phyloP scores from a whole-genome alignment of 2,329 filamentous ascomycete species.

The Mollisia scopiformis region DNA sequence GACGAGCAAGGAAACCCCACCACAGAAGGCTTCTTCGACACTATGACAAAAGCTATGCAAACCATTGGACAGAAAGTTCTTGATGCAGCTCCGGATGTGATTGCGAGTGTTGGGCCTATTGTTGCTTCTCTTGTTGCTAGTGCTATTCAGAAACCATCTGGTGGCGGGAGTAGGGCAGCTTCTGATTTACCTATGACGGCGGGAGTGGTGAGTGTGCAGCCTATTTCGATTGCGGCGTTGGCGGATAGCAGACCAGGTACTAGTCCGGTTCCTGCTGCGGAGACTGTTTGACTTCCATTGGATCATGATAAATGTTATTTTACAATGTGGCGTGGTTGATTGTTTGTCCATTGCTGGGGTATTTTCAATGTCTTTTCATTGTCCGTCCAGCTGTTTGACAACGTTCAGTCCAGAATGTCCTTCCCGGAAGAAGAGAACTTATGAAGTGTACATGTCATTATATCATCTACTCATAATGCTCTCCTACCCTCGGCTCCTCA shows the following conservation, averaged over 20 bases:
- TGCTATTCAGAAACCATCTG: not conserved
- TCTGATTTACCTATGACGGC: not conserved
- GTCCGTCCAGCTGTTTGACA: too few species aligned
- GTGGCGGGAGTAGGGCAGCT: not conserved
- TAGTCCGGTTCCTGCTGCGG: too few species aligned
- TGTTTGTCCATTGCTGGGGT: too few species aligned
- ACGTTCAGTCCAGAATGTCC: too few species aligned
- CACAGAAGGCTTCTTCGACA: not conserved
- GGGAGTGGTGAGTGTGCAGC: too few species aligned
- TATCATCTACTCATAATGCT: not conserved
- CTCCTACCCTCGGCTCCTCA: not conserved
- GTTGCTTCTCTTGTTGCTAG: not conserved
- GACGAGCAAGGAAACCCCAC: not conserved
- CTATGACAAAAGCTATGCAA: not conserved
- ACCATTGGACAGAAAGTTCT: not conserved
- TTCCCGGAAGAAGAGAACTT: too few species aligned
- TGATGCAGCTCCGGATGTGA: not conserved
- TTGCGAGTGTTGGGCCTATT: not conserved
- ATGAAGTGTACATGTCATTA: too few species aligned
- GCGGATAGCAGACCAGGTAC: not conserved
- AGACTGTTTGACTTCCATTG: too few species aligned
- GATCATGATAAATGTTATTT: too few species aligned
- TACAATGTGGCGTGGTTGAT: too few species aligned
- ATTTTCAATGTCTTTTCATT: too few species aligned
- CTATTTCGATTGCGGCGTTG: not conserved